Percentiles rank a stretch among this genome's conserved stretches.
Evolutionary conservation across 345 rosid species (phyloP).

Genomic region (Mercurialis annua): DNA sequence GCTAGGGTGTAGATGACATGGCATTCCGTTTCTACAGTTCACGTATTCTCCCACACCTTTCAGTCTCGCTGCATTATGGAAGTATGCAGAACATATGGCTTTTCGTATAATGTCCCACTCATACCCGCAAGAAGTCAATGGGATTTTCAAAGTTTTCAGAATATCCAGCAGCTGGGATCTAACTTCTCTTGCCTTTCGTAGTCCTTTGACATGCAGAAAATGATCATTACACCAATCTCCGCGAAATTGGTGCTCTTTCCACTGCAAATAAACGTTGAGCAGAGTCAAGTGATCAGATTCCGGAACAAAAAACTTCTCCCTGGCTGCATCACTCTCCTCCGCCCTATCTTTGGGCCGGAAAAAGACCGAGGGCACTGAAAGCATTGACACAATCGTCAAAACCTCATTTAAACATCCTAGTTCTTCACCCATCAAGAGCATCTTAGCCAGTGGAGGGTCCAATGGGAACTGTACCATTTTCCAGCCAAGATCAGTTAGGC

Average conservation of each 20-base stretch:
- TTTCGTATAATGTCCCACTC: conserved; percentile 74
- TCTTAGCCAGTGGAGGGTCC: conserved; percentile 98
- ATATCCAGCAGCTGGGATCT: conserved; percentile 94
- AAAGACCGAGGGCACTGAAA: conserved; percentile 96
- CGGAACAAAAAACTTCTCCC: conserved; percentile 87
- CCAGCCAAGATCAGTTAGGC: conserved; percentile 86
- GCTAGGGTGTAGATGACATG: conserved; percentile 91
- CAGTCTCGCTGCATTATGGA: conserved; percentile 83
- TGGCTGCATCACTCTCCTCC: conserved; percentile 91
- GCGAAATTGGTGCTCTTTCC: conserved; percentile 91
- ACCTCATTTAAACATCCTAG: conserved; percentile 83
- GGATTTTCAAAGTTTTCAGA: conserved; percentile 76
- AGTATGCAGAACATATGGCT: conserved; percentile 93
- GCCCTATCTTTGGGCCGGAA: conserved; percentile 95
- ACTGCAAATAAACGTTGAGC: conserved; percentile 80
- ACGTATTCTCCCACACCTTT: conserved; percentile 93
- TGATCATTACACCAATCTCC: conserved; percentile 96
- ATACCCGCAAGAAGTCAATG: conserved; percentile 66
- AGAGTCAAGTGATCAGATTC: conserved; percentile 92
- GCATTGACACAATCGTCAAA: conserved; percentile 96
- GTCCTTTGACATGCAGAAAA: conserved; percentile 78
- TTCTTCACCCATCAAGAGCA: conserved; percentile 92
- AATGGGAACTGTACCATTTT: conserved; percentile 98
- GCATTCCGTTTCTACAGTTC: conserved; percentile 82
- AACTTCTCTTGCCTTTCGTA: conserved; percentile 87